phyloP scores from a whole-genome alignment of 768 basidiomycete species.

The Kwoniella newhampshirensis region DNA sequence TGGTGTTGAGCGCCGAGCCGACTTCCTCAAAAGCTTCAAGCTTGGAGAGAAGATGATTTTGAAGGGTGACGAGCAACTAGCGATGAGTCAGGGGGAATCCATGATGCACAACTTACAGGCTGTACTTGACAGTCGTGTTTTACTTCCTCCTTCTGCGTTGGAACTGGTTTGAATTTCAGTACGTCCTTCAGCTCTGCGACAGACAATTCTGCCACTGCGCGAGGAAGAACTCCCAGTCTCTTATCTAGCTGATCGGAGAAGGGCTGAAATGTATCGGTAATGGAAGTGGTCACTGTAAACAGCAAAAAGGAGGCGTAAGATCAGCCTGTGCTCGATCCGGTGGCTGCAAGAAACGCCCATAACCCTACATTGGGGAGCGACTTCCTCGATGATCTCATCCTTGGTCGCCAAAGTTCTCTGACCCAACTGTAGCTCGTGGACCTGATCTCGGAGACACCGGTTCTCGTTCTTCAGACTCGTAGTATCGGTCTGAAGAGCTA shows the following conservation, averaged over 20 bases:
- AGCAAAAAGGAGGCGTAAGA: no score
- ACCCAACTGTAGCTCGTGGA: conserved; percentile 33
- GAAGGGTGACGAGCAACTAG: conserved; percentile 21
- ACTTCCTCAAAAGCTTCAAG: conserved; percentile 10
- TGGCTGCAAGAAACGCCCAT: no score
- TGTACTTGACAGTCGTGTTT: no score
- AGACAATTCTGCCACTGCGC: not conserved
- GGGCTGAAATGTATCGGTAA: conserved; percentile 19
- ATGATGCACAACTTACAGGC: not conserved
- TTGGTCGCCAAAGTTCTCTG: conserved; percentile 32
- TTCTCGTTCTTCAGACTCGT: conserved; percentile 10
- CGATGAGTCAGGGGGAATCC: not conserved
- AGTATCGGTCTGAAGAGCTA: not conserved
- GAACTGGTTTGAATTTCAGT: conserved; percentile 11
- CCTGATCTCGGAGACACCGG: conserved; percentile 25
- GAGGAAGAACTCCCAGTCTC: not conserved
- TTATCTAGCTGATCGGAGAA: conserved; percentile 11
- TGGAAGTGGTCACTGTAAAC: conserved; percentile 23
- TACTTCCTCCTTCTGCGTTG: not conserved
- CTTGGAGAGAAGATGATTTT: conserved; percentile 24
- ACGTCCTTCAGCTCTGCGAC: conserved; percentile 6
- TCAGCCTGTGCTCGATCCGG: no score
- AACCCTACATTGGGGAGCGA: conserved; percentile 29
- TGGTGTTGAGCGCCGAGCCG: not conserved
- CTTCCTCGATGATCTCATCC: conserved; percentile 34